These are phyloP conservation scores for Curvularia verruculosa DNA, from an alignment of 2,329 filamentous ascomycete species.

Conservation along the genomic window DNA sequence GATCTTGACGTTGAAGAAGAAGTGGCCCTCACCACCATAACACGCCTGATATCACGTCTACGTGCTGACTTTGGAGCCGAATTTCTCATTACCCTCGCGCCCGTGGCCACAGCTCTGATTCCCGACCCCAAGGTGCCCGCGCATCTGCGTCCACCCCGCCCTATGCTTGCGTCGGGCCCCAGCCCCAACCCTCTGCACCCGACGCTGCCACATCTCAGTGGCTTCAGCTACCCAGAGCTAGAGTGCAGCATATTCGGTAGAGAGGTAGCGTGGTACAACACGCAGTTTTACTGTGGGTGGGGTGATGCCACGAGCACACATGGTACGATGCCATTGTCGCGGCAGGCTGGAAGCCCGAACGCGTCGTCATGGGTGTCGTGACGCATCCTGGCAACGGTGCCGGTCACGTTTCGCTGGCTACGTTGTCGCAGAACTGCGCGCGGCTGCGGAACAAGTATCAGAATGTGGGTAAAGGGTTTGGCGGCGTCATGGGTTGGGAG, in stretches of 20 bases:
- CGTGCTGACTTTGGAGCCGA: slow-evolving; percentile 67
- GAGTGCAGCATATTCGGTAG: slow-evolving; percentile 56
- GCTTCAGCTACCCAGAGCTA: slow-evolving; percentile 79
- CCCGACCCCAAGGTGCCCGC: slow-evolving; percentile 46
- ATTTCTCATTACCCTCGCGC: slow-evolving; percentile 82
- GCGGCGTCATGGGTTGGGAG: slow-evolving; percentile 94
- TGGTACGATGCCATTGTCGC: slow-evolving; percentile 62
- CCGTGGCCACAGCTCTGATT: slow-evolving; percentile 77
- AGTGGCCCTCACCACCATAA: slow-evolving; percentile 70
- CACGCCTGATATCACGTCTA: slow-evolving; percentile 56
- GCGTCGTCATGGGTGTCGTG: slow-evolving; percentile 80
- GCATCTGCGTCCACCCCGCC: slow-evolving; percentile 37
- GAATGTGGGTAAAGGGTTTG: slow-evolving; percentile 61
- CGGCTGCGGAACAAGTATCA: slow-evolving; percentile 64
- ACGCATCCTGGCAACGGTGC: slow-evolving; percentile 77
- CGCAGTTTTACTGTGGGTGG: slow-evolving; percentile 94
- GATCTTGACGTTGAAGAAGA: slow-evolving; percentile 67
- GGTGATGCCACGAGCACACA: slow-evolving; percentile 64
- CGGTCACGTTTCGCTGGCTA: slow-evolving; percentile 64
- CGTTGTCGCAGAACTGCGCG: slow-evolving; percentile 63
- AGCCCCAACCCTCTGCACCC: slow-evolving; percentile 44
- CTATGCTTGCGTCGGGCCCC: slow-evolving; percentile 36
- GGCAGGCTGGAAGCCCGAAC: slow-evolving; percentile 73
- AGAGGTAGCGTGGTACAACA: slow-evolving; percentile 83
- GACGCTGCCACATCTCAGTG: slow-evolving; percentile 68